Percentiles rank a stretch among this genome's conserved stretches.
Conservation (phyloP, 768 basidiomycete species). For the Phaeolepiota aurea region DNA sequence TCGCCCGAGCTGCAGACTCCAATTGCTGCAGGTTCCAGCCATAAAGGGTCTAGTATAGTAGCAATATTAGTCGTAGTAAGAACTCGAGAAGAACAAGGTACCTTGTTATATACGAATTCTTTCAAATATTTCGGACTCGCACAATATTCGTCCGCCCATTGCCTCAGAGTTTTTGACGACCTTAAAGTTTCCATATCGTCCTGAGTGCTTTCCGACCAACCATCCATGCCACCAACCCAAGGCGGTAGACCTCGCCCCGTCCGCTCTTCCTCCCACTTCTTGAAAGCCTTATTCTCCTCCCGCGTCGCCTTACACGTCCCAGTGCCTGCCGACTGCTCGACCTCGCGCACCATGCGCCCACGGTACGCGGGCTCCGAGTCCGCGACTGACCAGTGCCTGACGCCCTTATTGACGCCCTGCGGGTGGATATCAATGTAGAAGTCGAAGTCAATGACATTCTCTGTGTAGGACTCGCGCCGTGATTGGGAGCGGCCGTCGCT, state of each 20-base stretch:
- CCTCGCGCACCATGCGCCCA: conserved; percentile 52
- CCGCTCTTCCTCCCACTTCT: conserved; percentile 37
- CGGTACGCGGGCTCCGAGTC: conserved; percentile 61
- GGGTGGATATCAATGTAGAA: conserved; percentile 49
- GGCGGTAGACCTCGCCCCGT: conserved; percentile 39
- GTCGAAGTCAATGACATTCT: conserved; percentile 59
- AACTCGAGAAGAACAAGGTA: conserved; percentile 11
- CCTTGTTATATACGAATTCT: conserved; percentile 72
- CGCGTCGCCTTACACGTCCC: conserved; percentile 29
- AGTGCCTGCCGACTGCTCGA: conserved; percentile 23
- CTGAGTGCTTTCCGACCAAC: conserved; percentile 4
- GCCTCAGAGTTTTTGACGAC: conserved; percentile 54
- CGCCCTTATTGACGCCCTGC: conserved; percentile 19
- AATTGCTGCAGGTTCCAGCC: conserved; percentile 40
- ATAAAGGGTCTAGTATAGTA: conserved; percentile 25
- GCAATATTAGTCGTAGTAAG: not conserved
- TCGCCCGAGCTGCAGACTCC: conserved; percentile 28
- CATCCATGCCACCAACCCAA: conserved; percentile 25
- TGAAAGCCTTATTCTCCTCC: conserved; percentile 31
- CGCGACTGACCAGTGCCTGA: conserved; percentile 49
- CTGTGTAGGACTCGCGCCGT: conserved; percentile 43
- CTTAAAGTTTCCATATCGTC: conserved; percentile 22
- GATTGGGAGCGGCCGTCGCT: conserved; percentile 23
- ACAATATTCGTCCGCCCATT: conserved; percentile 84
- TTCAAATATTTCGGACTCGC: conserved; percentile 62